A percentile compares a stretch with the other conserved stretches of the same genome.
These are phyloP conservation scores for Aspergillus flavus DNA, from an alignment of 2,329 filamentous ascomycete species.

Conservation along the genomic window DNA sequence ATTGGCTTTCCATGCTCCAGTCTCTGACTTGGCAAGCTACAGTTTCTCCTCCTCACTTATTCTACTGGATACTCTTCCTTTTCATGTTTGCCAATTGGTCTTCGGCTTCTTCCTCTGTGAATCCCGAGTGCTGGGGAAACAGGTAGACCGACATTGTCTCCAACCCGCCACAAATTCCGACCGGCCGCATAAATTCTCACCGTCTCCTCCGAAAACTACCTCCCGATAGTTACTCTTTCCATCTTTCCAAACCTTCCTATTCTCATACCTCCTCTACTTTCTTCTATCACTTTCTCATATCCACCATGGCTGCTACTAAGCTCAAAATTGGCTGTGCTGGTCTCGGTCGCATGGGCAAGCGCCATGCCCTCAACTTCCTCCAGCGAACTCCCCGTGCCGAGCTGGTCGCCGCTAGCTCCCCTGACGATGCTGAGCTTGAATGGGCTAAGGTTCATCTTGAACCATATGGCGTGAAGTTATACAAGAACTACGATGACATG, in stretches of 20 bases:
- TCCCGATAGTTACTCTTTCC: neutral
- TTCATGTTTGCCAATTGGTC: neutral
- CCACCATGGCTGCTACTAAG: slow-evolving; percentile 31
- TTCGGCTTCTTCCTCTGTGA: neutral
- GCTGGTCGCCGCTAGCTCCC: slow-evolving; percentile 53
- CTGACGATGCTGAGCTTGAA: slow-evolving; percentile 48
- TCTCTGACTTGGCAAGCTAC: neutral
- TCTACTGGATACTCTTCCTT: neutral
- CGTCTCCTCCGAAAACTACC: neutral
- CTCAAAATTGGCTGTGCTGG: slow-evolving; percentile 52
- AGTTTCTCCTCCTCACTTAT: neutral
- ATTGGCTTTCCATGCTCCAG: neutral
- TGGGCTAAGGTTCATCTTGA: slow-evolving; percentile 56
- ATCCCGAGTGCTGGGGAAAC: slow-evolving; percentile 1
- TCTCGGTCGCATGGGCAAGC: slow-evolving; percentile 55
- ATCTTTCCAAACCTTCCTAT: neutral
- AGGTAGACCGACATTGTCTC: slow-evolving; percentile 3
- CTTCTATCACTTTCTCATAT: neutral
- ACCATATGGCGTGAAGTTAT: slow-evolving; percentile 56
- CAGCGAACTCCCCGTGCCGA: slow-evolving; percentile 52
- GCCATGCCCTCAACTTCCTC: slow-evolving; percentile 54
- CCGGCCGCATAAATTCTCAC: slow-evolving; percentile 7
- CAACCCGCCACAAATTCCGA: slow-evolving; percentile 2
- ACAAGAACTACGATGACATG: slow-evolving; percentile 60
- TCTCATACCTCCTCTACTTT: neutral